Evolutionary conservation across 2,329 filamentous ascomycete genomes (phyloP).

Genomic region (Sporothrix dimorphospora): DNA sequence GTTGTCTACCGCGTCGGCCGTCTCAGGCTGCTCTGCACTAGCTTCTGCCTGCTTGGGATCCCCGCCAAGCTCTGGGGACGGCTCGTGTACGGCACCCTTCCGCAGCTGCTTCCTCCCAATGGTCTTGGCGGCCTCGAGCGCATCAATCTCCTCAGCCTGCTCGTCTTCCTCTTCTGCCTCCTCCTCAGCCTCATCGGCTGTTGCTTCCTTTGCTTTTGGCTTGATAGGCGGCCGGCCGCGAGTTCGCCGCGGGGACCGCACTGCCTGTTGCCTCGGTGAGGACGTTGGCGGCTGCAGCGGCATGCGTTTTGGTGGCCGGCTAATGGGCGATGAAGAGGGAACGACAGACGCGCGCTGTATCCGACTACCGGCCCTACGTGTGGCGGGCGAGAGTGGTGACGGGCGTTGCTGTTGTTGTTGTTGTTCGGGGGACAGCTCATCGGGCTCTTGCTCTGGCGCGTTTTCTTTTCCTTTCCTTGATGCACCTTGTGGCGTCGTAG

Average conservation of each 20-base stretch:
- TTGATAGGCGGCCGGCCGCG: neutral
- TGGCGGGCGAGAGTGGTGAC: neutral
- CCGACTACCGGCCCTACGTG: neutral
- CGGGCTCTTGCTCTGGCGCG: slow-evolving; percentile 24
- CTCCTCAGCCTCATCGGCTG: slow-evolving; percentile 34
- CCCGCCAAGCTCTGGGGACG: slow-evolving; percentile 49
- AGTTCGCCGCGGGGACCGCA: neutral
- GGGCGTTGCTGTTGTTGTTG: neutral
- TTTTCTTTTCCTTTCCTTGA: neutral
- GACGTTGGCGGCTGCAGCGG: slow-evolving; percentile 14
- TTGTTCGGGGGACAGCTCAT: slow-evolving; percentile 34
- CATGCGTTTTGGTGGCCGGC: slow-evolving; percentile 15
- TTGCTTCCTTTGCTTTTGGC: neutral
- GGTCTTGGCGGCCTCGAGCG: slow-evolving; percentile 47
- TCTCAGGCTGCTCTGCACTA: slow-evolving; percentile 39
- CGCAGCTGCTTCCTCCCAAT: slow-evolving; percentile 51
- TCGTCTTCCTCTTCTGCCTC: slow-evolving; percentile 37
- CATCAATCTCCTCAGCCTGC: slow-evolving; percentile 51
- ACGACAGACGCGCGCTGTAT: slow-evolving; percentile 22
- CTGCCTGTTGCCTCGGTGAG: slow-evolving; percentile 16
- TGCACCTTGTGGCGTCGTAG: slow-evolving; percentile 3
- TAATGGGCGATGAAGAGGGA: slow-evolving; percentile 26
- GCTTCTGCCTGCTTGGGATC: slow-evolving; percentile 40
- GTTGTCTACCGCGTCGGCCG: slow-evolving; percentile 27
- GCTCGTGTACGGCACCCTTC: slow-evolving; percentile 40